Base-by-base conservation (phyloP, 768 basidiomycete genomes). In the Punctularia strigosozonata region DNA sequence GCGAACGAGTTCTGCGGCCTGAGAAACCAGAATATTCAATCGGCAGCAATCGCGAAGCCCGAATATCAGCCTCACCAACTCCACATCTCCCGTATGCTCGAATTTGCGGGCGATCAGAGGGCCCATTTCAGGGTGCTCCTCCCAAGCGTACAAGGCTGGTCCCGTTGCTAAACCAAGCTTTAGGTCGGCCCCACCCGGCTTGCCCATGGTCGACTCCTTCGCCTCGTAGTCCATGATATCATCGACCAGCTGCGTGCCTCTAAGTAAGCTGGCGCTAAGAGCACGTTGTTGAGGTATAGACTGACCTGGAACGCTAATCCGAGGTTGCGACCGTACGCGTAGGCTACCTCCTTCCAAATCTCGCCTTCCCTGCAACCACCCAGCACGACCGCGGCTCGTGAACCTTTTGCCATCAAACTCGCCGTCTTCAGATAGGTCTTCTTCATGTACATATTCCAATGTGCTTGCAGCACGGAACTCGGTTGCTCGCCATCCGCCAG, bases 391-490 rank as follows among this genome's bases (percentile, higher is more conserved):
- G 86, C 76, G 18, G 84, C 81, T 17, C 91, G 70, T 4, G 83
- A 77, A 14, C 75, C 77, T 60, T 94, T 94, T 1, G 89, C 89
- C 71, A 94, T 81, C 47, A 95, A 59, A 55, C 81, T 85, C 10
- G 91, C 90, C 10, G 87, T 87, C 64, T 91, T 92, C 42, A 94
- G 64, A 57, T 97, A 94, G 10, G 87, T 91, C 63, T 94, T 95
- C 50, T 83, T 77, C 53, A 94, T 69, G 60, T 95, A 97, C 13
- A 73, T 56, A 28, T 69, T 70, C 83, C 86, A 88, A 43, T 72
- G 71, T 13, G 73, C 72, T 17, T 60, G 58, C 36, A 51, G 51
- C 47, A 54, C 59, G 50, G 15, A 8, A 40, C 45, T 36, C 34
- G 59, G 60, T n/a, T n/a, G n/a, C n/a, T n/a, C n/a, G 21, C 48